Conservation (phyloP, 2,329 filamentous ascomycete genomes). For the Nannizzia gypsea region DNA sequence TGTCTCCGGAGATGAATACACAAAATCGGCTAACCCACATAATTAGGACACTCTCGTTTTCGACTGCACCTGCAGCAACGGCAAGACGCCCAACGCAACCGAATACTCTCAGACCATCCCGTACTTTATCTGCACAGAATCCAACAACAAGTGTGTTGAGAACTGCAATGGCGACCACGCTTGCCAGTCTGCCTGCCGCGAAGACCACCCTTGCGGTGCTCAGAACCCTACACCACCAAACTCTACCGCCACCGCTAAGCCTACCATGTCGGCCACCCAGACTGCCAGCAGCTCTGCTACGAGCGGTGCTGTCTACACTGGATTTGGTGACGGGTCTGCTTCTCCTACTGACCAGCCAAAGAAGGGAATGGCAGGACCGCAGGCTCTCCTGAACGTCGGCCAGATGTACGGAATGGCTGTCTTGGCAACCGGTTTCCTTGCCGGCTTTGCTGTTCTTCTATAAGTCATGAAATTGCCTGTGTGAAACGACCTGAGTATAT, state of each 20-base stretch:
- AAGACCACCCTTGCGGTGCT: constrained; percentile 50
- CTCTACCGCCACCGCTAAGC: constrained; percentile 37
- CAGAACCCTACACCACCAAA: constrained; percentile 45
- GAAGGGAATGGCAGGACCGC: constrained; percentile 20
- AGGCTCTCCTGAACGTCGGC: constrained; percentile 40
- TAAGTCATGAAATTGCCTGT: neutral
- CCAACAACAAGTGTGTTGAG: constrained; percentile 44
- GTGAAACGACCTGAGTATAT: neutral
- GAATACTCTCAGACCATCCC: constrained; percentile 53
- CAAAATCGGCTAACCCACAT: constrained; percentile 2
- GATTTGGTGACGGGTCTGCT: constrained; percentile 31
- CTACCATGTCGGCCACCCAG: constrained; percentile 24
- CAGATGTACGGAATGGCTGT: constrained; percentile 46
- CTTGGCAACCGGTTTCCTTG: constrained; percentile 44
- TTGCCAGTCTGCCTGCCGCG: constrained; percentile 42
- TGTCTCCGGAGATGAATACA: neutral
- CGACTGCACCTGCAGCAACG: constrained; percentile 45
- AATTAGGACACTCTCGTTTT: constrained; percentile 39
- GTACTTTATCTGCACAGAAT: constrained; percentile 49
- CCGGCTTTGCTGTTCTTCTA: constrained; percentile 45
- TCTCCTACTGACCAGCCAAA: constrained; percentile 23
- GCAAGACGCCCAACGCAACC: constrained; percentile 45
- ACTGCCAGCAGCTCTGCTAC: constrained; percentile 25
- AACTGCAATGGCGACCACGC: constrained; percentile 38
- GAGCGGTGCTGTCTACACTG: constrained; percentile 33